These are phyloP conservation scores for Candolleomyces eurysporus DNA, from an alignment of 768 basidiomycete genomes.

Conservation along the genomic window DNA sequence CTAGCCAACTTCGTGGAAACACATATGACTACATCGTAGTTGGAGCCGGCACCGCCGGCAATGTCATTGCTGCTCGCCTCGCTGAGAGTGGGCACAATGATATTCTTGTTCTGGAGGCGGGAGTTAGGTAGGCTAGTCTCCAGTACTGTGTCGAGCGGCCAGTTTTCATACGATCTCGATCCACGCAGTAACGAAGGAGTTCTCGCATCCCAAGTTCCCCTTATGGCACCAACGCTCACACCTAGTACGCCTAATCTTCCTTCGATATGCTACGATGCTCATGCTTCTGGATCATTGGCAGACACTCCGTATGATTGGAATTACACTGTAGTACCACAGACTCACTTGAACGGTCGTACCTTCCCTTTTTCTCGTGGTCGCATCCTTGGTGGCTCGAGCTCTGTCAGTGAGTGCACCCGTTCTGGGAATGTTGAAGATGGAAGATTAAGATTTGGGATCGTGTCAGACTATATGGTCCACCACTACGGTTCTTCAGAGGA, in stretches of 20 bases:
- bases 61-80: slow-evolving; percentile 30
- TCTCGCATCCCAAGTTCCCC: slow-evolving; percentile 6
- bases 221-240: slow-evolving; percentile 1
- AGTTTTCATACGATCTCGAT: neutral
- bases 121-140: slow-evolving; percentile 21
- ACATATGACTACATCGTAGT: slow-evolving; percentile 29
- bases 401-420: slow-evolving; percentile 8
- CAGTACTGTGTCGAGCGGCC: neutral
- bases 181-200: slow-evolving; percentile 8
- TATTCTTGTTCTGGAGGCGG: slow-evolving; percentile 31
- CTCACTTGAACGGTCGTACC: slow-evolving; percentile 7
- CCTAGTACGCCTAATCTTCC: neutral
- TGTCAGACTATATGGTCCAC: slow-evolving; percentile 19
- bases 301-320: slow-evolving; percentile 16
- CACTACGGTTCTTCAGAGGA: slow-evolving; percentile 36
- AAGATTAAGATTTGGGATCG: neutral
- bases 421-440: too few relatives aligned
- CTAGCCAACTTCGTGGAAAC: neutral
- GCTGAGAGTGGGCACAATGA: slow-evolving; percentile 25
- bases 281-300: neutral
- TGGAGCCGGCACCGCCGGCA: slow-evolving; percentile 36
- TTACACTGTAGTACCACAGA: slow-evolving; percentile 11
- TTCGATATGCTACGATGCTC: neutral
- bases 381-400: slow-evolving; percentile 13
- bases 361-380: slow-evolving; percentile 5